A percentile compares a stretch with the other conserved stretches of the same genome.
Evolutionary conservation across 257 asterid species (phyloP).

Genomic region (Eucommia ulmoides): DNA sequence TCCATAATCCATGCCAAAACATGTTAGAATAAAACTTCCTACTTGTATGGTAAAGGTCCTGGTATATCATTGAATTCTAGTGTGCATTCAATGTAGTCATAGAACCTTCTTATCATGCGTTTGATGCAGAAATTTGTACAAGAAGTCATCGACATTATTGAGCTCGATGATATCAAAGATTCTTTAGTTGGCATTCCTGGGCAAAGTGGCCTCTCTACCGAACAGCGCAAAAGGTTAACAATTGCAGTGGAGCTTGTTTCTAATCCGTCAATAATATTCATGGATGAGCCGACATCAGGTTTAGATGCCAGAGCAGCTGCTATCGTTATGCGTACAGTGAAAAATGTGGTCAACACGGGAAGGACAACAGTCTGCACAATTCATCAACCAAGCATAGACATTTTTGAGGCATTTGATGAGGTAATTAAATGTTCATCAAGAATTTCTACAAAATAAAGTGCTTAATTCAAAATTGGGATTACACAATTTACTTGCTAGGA

Average conservation of each 20-base stretch:
- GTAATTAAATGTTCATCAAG: neutral
- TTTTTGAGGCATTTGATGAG: neutral
- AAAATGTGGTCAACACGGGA: too few species aligned
- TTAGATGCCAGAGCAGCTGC: too few species aligned
- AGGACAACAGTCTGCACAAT: too few species aligned
- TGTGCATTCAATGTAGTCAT: neutral
- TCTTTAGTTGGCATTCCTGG: neutral
- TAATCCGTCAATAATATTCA: too few species aligned
- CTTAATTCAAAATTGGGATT: neutral
- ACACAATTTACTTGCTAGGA: neutral
- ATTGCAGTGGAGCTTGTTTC: neutral
- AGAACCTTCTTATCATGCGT: neutral
- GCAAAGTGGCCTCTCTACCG: neutral
- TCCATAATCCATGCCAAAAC: neutral
- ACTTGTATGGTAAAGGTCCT: neutral
- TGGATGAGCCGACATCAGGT: too few species aligned
- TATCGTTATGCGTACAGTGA: too few species aligned
- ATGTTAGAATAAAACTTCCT: too few species aligned
- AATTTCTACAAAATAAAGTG: neutral
- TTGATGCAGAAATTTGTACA: neutral
- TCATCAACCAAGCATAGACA: too few species aligned
- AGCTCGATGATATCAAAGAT: neutral
- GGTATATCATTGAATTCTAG: neutral
- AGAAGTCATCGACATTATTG: neutral
- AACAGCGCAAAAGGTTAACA: neutral